phyloP scores from a whole-genome alignment of 1,284 basidiomycete genomes.

The Amylostereum areolatum region DNA sequence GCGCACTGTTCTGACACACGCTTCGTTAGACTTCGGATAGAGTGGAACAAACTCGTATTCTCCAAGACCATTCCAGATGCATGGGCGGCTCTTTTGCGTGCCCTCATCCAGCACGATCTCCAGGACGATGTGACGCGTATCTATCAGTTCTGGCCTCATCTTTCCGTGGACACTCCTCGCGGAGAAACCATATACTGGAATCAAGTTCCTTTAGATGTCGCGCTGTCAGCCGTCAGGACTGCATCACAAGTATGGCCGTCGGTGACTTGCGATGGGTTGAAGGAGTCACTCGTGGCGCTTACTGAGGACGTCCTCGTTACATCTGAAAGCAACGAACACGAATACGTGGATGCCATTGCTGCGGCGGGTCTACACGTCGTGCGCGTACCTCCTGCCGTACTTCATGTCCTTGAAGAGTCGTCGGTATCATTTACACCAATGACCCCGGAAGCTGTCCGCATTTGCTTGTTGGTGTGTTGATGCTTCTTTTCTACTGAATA shows the following conservation, averaged over 20 bases:
- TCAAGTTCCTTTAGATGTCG: background rate
- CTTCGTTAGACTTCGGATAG: background rate
- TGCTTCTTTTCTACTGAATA: too few species aligned
- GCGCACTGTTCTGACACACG: constrained; percentile 32
- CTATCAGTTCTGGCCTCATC: background rate
- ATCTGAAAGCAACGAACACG: background rate
- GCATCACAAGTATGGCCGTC: background rate
- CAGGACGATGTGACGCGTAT: too few species aligned
- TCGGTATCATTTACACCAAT: background rate
- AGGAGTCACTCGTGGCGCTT: background rate
- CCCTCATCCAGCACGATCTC: constrained; percentile 14
- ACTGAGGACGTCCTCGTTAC: background rate
- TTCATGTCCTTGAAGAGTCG: background rate
- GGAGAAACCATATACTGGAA: background rate
- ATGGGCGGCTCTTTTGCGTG: constrained; percentile 21
- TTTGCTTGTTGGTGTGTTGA: background rate
- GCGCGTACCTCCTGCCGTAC: background rate
- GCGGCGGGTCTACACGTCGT: background rate
- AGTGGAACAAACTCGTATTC: constrained; percentile 20
- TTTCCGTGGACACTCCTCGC: background rate
- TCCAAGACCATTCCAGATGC: constrained; percentile 29
- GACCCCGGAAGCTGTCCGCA: background rate
- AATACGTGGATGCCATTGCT: background rate
- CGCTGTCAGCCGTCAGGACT: background rate
- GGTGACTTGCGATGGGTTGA: background rate